Evolutionary conservation across 1,139 yeast species (phyloP), one percentile per base, ranked within the genome.

Genomic region (Kodamaea arcana): DNA sequence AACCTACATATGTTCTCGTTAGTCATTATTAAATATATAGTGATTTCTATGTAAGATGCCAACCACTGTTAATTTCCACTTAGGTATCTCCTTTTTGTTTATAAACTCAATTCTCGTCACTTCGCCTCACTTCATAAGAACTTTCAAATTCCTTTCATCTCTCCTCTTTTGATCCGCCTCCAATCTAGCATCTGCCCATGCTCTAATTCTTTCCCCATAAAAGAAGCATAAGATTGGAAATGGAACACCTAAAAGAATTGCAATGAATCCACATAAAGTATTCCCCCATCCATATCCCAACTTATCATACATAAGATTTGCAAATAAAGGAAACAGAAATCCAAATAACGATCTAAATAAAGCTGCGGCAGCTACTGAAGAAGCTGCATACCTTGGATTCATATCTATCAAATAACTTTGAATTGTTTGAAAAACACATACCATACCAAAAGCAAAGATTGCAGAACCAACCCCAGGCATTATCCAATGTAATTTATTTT

Each of bases 331-430:
- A 50, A 68, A 67, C 32, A 58, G 50, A 41, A 66, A 67, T 4
- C 73, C 75, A 45, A 68, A 65, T 23, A 66, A 47, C 10, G 69
- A 64, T 35, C 74, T 50, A 48, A 66, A 68, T 29, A 69, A 56
- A n/a, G 74, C 72, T 1, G 72, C 72, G 1, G 74, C 73, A 2
- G 73, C 72, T 6, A 67, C 69, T 7, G 71, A 62, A 24, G 69
- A 62, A 3, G 74, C 73, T 0, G 73, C 71, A 37, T 57, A 65
- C 31, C 66, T 47, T 6, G 66, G 63, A 43, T 66, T 65, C 72
- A 66, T 67, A 39, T 69, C 73, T 34, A 69, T 68, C 46, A 69
- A 57, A 41, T 67, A 68, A 35, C 63, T 64, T 43, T 67, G 75
- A 24, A 61, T 56, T 3, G 70, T 51, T 44, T 66, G 72, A 50